Base-by-base conservation (phyloP, 139 green algal species). In the Chlorella vulgaris region DNA sequence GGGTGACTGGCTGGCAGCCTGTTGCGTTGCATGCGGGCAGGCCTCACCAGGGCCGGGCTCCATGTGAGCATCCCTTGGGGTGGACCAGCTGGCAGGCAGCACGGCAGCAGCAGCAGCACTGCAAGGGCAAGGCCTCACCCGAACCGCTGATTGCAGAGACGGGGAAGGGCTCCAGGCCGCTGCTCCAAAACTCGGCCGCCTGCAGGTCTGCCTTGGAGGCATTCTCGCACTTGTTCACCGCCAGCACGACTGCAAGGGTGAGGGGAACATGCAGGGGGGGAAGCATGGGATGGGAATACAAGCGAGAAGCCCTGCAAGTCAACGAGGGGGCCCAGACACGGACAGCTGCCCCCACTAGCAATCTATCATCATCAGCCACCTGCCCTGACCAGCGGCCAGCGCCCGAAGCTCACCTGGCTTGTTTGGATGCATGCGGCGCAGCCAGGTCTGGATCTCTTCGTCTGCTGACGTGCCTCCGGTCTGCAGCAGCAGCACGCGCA, bases 161-260 rank as follows among this genome's bases (percentile, higher is more conserved):
- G 0, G 95, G 73, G 22, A 93, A 68, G 0, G 96, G 96, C 81
- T 96, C 85, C 69, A 95, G 55, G 1, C 95, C 95, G 47, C 94
- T 69, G 33, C 83, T 76, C 97, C 97, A 99, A 76, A 99, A 99
- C 60, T 96, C 94, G 19, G 94, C 85, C 2, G 90, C 90, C 84
- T 96, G 90, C 55, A 87, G 38, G 80, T 97, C 91, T 0, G 91
- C 94, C 53, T 92, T 92, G 7, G 65, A 78, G 1, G 71, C 76
- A 73, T 93, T 98, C 67, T 99, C 96, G 85, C 96, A 99, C 88
- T 99, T 99, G 94, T 99, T 99, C 69, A 99, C 93, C 10, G 92
- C 95, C 78, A 99, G 89, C n/a, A 93, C 21, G 22, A 98, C 82
- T 78, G 71, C 71, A n/a, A n/a, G n/a, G 60, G 33, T 33, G 15